Base-by-base conservation (phyloP, 345 rosid genomes). In the Bretschneidera sinensis region DNA sequence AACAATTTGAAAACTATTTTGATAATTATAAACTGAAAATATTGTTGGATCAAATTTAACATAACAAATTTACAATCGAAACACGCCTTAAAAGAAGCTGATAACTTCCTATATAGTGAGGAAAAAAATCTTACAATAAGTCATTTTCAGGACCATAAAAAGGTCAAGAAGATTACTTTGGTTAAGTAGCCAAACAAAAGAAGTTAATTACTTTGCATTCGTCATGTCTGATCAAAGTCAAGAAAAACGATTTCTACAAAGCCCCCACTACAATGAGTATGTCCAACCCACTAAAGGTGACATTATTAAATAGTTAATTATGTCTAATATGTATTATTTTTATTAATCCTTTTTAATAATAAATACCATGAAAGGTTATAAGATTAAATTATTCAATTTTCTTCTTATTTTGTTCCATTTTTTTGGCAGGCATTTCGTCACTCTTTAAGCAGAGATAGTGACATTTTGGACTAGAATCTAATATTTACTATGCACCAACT, bases 211-310 rank as follows among this genome's bases (percentile, higher is more conserved):
- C 15, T 60, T 39, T 24, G 72, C 57, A n/a, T 21, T 33, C 51
- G 75, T 69, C 74, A 54, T 62, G 11, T 45, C 9, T 24, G 63
- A 50, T 60, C 19, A 11, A 25, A 45, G 48, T 47, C 63, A 48
- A 69, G 11, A 19, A 22, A 9, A 17, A 47, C 75, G 73, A 57
- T 63, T 63, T 66, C 54, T 35, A 60, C 81, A 63, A 73, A 31
- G 70, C 66, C 56, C 64, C 62, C 10, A 5, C 10, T n/a, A 14
- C 45, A 28, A 35, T n/a, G n/a, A n/a, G n/a, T n/a, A n/a, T n/a
- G n/a, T 61, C 58, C 52, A 39, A 23, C 2, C 20, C 63, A 56
- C 48, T 57, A 47, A 61, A 17, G 48, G 6, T 57, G 52, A 45
- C 22, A 43, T n/a, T n/a, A n/a, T n/a, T n/a, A n/a, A n/a, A n/a